Base-by-base conservation (phyloP, 139 green algal genomes). In the Edaphochlamys debaryana region DNA sequence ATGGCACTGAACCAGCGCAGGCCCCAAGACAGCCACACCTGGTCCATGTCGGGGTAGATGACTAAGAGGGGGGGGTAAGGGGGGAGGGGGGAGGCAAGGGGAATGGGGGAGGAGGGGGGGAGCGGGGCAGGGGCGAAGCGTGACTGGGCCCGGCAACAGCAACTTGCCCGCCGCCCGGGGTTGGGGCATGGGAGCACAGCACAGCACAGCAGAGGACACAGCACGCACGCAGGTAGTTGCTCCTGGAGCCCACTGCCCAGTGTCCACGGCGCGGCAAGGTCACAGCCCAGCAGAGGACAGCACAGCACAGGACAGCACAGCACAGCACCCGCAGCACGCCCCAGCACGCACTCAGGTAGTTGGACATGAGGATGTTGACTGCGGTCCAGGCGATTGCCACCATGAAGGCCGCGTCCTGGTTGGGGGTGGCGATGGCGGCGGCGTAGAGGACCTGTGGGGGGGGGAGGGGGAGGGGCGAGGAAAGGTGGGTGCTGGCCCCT, bases 371-470 rank as follows among this genome's bases (percentile, higher is more conserved):
- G 70, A 94, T 86, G 87, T 94, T 93, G 79, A 94, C 56, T 0
- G 91, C 91, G 4, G 91, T 93, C 88, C 90, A 94, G 20, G 82
- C 87, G 32, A 93, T 93, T 40, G 87, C 88, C 6, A 94, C n/a
- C 91, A 94, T 93, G 90, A 94, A 94, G 2, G 91, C 91, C 32
- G 80, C 78, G 62, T 94, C 91, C 82, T 92, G 90, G 70, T 91
- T 90, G 48, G 86, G 85, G 0, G 84, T 89, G 32, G 89, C 71
- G 23, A 86, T 68, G 4, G 86, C 89, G 40, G 89, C 79, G 19
- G 87, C 85, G 63, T 90, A 62, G 64, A 92, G 83, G 54, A 90
- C 89, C 89, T 92, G 86, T 23, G 23, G 19, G 13, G 27, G 38
- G 73, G 66, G 2, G 17, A 36, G 36, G 17, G 9, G 36, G n/a